Conservation (phyloP, 345 rosid species). For the Hypericum perforatum region DNA sequence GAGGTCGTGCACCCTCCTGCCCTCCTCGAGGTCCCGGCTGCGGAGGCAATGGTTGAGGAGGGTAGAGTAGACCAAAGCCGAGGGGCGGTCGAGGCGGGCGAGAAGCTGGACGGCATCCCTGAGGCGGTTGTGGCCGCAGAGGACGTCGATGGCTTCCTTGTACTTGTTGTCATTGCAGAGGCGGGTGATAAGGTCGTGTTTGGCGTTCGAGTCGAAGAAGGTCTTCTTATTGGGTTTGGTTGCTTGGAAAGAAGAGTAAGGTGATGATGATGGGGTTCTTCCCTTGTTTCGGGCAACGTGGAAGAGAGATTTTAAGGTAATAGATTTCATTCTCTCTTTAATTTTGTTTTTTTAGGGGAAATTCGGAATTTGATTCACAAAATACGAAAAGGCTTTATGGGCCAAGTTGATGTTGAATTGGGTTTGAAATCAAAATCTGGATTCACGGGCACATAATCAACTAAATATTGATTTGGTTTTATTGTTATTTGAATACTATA, state of each 20-base stretch:
- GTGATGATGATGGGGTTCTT: conserved; percentile 11
- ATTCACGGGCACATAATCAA: too few species aligned
- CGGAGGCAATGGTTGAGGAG: conserved; percentile 49
- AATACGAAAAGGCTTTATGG: too few species aligned
- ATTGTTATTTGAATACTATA: too few species aligned
- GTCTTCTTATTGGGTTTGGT: conserved; percentile 13
- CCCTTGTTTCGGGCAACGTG: too few species aligned
- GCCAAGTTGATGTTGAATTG: too few species aligned
- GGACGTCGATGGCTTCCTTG: conserved; percentile 52
- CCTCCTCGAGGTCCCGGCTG: conserved; percentile 38
- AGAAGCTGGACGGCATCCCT: conserved; percentile 54
- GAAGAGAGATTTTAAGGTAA: too few species aligned
- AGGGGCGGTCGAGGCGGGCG: conserved; percentile 34
- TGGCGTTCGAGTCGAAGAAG: conserved; percentile 31
- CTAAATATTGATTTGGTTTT: too few species aligned
- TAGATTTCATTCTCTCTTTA: too few species aligned
- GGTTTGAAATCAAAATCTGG: too few species aligned
- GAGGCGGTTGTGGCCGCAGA: conserved; percentile 43
- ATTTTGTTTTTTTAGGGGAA: too few species aligned
- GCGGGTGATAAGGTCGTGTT: conserved; percentile 24
- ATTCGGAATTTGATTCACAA: too few species aligned
- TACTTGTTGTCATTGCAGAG: conserved; percentile 37
- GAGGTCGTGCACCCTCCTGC: conserved; percentile 46
- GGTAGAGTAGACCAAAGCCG: conserved; percentile 54
- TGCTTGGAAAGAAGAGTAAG: conserved; percentile 28